Evolutionary conservation across 257 asterid species (phyloP), one percentile per base, ranked within the genome.

Genomic region (Echium plantagineum): DNA sequence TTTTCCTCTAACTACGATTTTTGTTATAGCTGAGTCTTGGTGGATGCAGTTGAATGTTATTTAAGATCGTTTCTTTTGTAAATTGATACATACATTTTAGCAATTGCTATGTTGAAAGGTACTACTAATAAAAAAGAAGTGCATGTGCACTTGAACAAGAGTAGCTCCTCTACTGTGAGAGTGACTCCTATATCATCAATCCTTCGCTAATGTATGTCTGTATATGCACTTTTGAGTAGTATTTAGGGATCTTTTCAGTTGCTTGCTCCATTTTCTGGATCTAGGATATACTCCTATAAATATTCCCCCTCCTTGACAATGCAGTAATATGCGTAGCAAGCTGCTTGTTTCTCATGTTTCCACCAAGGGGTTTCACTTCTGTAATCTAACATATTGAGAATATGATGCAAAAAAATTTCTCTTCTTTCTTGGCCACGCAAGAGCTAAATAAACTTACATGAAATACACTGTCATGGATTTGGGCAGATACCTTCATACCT

Each of bases 401-500:
- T 53, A n/a, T 53, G 26, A 21, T 53, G 26, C 57, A 20, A 18
- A 21, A 18, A 6, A 19, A 28, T 20, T 12, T 19, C 15, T n/a
- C 57, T 17, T 19, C 13, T 53, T 19, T 53, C 28, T 5, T 53
- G 57, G 13, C 28, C 56, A 19, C 13, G 22, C 22, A 53, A 53
- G 12, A 42, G 57, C 21, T 53, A 18, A 21, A 53, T 13, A 53
- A 53, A 53, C 57, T 53, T 53, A 53, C 22, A 18, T 6, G 57
- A 26, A 28, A 38, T 56, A 21, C 22, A 53, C 21, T 62, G 16
- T 63, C 60, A 54, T 63, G 58, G 55, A 58, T 74, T 60, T 59
- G 60, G 63, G 82, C 90, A 91, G 98, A 73, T 76, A 61, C 95
- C 97, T 60, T 81, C 94, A 63, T 83, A 82, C 76, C 95, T 84